Conservation (phyloP, 345 rosid genomes). For the Acer yangbiense region DNA sequence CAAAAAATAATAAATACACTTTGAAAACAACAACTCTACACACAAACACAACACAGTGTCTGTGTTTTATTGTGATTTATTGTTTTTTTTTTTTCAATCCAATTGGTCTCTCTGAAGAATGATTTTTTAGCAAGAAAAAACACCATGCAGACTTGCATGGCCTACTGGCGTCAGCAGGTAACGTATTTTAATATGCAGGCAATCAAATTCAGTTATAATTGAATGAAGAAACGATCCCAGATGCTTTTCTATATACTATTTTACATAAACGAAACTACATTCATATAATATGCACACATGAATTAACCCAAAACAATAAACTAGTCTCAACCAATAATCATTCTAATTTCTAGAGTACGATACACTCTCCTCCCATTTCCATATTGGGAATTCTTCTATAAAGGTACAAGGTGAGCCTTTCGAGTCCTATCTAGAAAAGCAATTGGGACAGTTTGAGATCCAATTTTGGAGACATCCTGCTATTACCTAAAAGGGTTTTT, state of each 20-base stretch:
- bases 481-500: neutral
- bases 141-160: neutral
- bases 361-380: neutral
- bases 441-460: neutral
- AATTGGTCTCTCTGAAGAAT: no score
- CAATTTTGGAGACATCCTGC: neutral
- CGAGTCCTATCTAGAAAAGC: neutral
- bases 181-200: neutral
- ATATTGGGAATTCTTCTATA: neutral
- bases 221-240: neutral
- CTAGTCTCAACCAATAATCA: no score
- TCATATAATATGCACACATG: neutral
- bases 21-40: no score
- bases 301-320: neutral
- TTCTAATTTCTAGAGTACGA: no score
- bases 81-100: no score
- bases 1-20: neutral
- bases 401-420: neutral
- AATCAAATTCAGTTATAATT: neutral
- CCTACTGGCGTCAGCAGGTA: neutral
- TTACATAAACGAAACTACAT: neutral
- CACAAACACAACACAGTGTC: no score
- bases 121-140: neutral
- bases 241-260: no score
- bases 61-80: no score